Percentiles rank a stretch among this genome's conserved stretches.
Evolutionary conservation across 1,284 basidiomycete species (phyloP).

Genomic region (Apiotrichum laibachii): DNA sequence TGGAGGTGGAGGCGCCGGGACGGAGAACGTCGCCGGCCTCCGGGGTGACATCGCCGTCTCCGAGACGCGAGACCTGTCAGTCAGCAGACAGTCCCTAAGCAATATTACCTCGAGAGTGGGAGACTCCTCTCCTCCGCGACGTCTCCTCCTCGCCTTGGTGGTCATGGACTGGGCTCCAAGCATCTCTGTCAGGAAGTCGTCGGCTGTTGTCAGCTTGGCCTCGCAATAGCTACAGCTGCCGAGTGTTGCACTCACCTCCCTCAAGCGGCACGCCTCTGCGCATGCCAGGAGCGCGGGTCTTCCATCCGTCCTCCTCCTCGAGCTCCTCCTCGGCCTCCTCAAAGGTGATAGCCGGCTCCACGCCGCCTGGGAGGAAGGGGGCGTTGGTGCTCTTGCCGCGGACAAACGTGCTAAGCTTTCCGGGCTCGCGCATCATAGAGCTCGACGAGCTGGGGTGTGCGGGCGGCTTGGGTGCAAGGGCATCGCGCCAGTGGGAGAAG

Average conservation of each 20-base stretch:
- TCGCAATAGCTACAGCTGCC: background rate
- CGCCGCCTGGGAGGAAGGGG: conserved; percentile 87
- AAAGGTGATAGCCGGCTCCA: conserved; percentile 49
- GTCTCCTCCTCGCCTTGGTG: conserved; percentile 40
- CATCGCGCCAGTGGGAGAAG: conserved; percentile 75
- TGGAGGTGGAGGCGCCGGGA: conserved; percentile 13
- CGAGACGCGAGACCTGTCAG: conserved; percentile 29
- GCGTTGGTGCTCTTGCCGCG: conserved; percentile 88
- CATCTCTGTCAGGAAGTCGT: conserved; percentile 48
- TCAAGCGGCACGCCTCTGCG: conserved; percentile 44
- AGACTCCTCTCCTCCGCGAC: conserved; percentile 34
- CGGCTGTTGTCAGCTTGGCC: conserved; percentile 29
- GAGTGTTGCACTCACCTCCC: conserved; percentile 31
- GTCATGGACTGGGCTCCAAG: conserved; percentile 40
- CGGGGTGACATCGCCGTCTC: conserved; percentile 30
- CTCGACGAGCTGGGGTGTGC: conserved; percentile 70
- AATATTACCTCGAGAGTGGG: conserved; percentile 32
- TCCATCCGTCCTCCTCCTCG: conserved; percentile 48
- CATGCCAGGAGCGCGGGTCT: conserved; percentile 42
- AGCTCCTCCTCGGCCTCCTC: conserved; percentile 39
- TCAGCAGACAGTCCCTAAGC: background rate
- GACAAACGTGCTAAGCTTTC: conserved; percentile 74
- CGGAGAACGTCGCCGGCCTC: conserved; percentile 11
- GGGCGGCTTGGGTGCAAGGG: conserved; percentile 52
- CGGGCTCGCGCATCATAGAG: conserved; percentile 78